Base-by-base conservation (phyloP, 2,329 filamentous ascomycete species). In the Colletotrichum tabaci region DNA sequence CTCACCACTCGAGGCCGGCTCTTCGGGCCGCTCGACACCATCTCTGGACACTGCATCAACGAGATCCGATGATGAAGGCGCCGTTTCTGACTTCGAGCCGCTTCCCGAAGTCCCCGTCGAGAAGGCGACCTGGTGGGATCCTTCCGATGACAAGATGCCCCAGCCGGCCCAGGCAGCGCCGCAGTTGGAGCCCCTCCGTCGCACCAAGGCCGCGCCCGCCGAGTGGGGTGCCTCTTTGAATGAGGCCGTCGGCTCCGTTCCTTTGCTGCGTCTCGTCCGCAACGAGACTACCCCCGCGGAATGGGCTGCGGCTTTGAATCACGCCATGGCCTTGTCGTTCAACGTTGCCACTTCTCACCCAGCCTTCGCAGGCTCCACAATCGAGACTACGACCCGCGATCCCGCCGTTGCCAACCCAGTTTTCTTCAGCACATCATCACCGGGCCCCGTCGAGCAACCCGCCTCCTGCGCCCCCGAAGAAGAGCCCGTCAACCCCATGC, bases 201-300 rank as follows among this genome's bases (percentile, higher is more conserved):
- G 66, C 16, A 62, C 52, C 18, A 40, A n/a, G 30, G 61, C 42
- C 38, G 52, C 70, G 40, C 8, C 67, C 40, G 67, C 73, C 18
- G 71, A 74, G 40, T 76, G 77, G 67, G 42, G 71, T 18, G 58
- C 66, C 26, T 73, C 72, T 10, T 64, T 74, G 4, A 52, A 38
- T 16, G 65, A 70, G 40, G 72, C 72, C 35, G 40, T 73, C 13
- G 52, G 49, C 23, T 12, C 49, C 13, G 49, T 18, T 13, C 26
- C 61, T 9, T 18, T 21, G 21, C 38, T 40, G 4, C 57, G 26
- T 16, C 52, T 70, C 21, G 42, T 67, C 40, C 70, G 74, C 13
- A 65, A 50, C 44, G 72, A 72, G 18, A 66, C 68, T 2, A 67
- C 67, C 15, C 47, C 58, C 3, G 60, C 55, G 7, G 42, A 71